These are phyloP conservation scores for Fusarium lateritium DNA, from an alignment of 2,329 filamentous ascomycete genomes.

Conservation along the genomic window DNA sequence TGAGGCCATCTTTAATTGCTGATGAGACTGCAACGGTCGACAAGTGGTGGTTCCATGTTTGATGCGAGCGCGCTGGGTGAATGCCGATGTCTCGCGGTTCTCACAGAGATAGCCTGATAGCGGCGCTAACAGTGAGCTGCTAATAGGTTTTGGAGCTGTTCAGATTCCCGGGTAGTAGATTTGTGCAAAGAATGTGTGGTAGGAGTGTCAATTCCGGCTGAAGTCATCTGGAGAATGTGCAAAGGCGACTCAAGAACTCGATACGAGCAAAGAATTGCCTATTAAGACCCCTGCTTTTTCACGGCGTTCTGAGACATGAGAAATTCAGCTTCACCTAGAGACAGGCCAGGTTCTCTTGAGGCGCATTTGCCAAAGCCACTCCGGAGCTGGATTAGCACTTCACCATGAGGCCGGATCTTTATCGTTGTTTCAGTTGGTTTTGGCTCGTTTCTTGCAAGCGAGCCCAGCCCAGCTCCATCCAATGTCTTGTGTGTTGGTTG, in stretches of 20 bases:
- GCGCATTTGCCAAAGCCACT: slow-evolving; percentile 28
- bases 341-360: slow-evolving; percentile 6
- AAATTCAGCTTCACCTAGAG: slow-evolving; percentile 17
- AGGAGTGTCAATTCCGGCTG: slow-evolving; percentile 2
- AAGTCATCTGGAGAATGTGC: slow-evolving; percentile 10
- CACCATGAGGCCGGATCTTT: slow-evolving; percentile 23
- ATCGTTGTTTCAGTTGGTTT: slow-evolving; percentile 33
- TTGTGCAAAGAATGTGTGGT: neutral
- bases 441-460: slow-evolving; percentile 8
- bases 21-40: slow-evolving; percentile 10
- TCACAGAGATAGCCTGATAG: slow-evolving; percentile 5
- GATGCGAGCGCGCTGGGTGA: neutral
- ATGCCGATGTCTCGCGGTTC: slow-evolving; percentile 3
- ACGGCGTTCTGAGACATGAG: slow-evolving; percentile 40
- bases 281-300: slow-evolving; percentile 24
- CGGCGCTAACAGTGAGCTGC: slow-evolving; percentile 4
- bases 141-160: neutral
- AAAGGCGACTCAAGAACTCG: slow-evolving; percentile 17
- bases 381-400: slow-evolving; percentile 22
- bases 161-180: neutral
- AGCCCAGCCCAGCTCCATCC: slow-evolving; percentile 20
- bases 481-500: slow-evolving; percentile 43
- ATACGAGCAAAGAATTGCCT: slow-evolving; percentile 8
- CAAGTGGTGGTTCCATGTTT: slow-evolving; percentile 11
- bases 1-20: slow-evolving; percentile 24